Evolutionary conservation across 805 yeast genomes (phyloP), one percentile per base, ranked within the genome.

Genomic region (Peterozyma xylosa): DNA sequence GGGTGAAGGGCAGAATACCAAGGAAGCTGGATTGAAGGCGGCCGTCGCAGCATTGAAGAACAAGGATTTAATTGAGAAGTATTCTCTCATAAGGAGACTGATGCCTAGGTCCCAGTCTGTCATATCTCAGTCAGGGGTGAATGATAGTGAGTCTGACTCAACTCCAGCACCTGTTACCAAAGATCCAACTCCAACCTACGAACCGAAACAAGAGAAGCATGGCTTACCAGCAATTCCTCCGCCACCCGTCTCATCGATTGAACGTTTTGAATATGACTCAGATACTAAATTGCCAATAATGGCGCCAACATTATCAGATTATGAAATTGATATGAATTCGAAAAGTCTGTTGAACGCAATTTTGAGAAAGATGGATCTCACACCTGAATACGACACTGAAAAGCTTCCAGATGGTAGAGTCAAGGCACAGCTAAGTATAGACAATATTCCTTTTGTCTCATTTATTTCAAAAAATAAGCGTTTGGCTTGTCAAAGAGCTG

Each of bases 1-100:
- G 3, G 98, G 96, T 4, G 65, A 62, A 6, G 98, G 86, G 2
- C 69, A 74, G 18, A 82, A 77, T 48, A 66, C 71, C 3, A 86
- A 84, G 58, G 82, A 78, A 29, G 98, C 97, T 0, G 93, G 96
- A 0, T 60, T 77, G 17, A 68, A 82, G 44, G 96, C 97, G 0
- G 99, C 99, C 0, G 82, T 82, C 80, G 67, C 70, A 42, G 96
- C 91, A 0, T 64, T 91, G 38, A 62, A 65, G 10, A 78, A 86
- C 49, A 74, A 73, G 37, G 66, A 65, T 0, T 45, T 77, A 30
- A 67, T 88, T 39, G 90, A 83, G 48, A 81, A 81, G 53, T 86
- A 75, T 57, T 76, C 78, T 11, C 68, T 69, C 35, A 47, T 71
- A 16, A 67, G 96, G 47, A 71, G 80, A n/a, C 56, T 69, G 11